Evolutionary conservation across 371 early-diverging fungal genomes (phyloP), one percentile per base, ranked within the genome.

Genomic region (Conidiobolus coronatus): DNA sequence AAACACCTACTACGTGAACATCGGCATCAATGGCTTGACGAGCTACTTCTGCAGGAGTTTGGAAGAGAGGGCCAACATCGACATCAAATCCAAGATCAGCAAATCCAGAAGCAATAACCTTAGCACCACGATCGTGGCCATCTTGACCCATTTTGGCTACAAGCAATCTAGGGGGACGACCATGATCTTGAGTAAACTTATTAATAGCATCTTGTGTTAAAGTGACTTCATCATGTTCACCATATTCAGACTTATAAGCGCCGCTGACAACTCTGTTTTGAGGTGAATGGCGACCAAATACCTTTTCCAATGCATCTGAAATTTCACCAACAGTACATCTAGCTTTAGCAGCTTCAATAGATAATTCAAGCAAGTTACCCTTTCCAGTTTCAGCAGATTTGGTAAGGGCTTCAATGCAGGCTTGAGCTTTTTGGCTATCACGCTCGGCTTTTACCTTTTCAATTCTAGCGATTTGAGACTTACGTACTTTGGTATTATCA

Each of bases 71-170:
- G 13, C 82, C 79, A 19, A 86, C 74, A 56, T 86, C 86, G 14
- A 86, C 85, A 63, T 86, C 86, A 53, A 82, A 86, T 19, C 86
- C 86, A 24, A 86, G 65, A 62, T 86, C 86, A 13, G 82, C 81
- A 44, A 81, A 86, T 1, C 83, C 85, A 23, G 77, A 71, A 5
- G 86, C 86, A 51, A 86, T 81, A 11, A 86, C 86, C 63, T 86
- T 86, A 54, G 81, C 81, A 5, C 85, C 85, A 47, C 85, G 72
- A 51, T 84, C 85, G 49, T 86, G 86, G n/a, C 85, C 85, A 57
- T 84, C 85, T 62, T 84, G 86, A 39, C 85, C 86, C 82, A 83
- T 81, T 64, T 84, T 84, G 44, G 81, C 85, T 5, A 86, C 79
- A 14, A 84, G 63, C 50, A 84, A 59, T 61, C 85, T 75, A 15